Evolutionary conservation across 2,329 filamentous ascomycete genomes (phyloP).

Genomic region (Pseudonectria buxi): DNA sequence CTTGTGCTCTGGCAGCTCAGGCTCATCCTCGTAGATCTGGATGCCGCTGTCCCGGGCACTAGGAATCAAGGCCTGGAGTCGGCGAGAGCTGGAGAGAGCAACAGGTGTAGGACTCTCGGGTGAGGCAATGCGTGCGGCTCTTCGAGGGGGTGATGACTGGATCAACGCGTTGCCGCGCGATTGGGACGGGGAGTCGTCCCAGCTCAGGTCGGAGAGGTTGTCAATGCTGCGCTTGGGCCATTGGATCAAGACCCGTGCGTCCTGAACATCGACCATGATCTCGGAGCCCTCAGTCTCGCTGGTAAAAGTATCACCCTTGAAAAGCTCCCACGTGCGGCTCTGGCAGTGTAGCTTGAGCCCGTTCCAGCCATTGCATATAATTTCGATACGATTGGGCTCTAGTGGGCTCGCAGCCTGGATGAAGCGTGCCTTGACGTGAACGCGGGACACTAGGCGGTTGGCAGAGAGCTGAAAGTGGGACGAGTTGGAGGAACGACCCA

Average conservation of each 20-base stretch:
- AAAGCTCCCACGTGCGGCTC: constrained; percentile 76
- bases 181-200: constrained; percentile 54
- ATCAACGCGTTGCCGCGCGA: constrained; percentile 34
- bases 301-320: constrained; percentile 82
- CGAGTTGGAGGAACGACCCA: constrained; percentile 91
- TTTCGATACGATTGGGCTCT: constrained; percentile 72
- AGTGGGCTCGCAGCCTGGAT: constrained; percentile 61
- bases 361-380: constrained; percentile 93
- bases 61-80: constrained; percentile 39
- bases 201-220: constrained; percentile 59
- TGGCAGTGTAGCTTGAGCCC: constrained; percentile 89
- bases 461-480: constrained; percentile 92
- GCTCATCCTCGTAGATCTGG: constrained; percentile 67
- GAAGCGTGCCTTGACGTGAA: constrained; percentile 86
- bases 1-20: constrained; percentile 32
- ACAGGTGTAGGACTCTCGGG: constrained; percentile 62
- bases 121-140: constrained; percentile 55
- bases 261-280: constrained; percentile 93
- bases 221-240: constrained; percentile 64
- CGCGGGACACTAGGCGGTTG: constrained; percentile 85
- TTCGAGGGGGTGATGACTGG: constrained; percentile 55
- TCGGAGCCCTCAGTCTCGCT: constrained; percentile 83
- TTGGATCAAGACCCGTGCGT: constrained; percentile 78
- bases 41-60: constrained; percentile 40
- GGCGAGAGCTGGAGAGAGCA: constrained; percentile 36